A percentile compares a stretch with the other conserved stretches of the same genome.
These are phyloP conservation scores for Botrytis aclada DNA, from an alignment of 2,329 filamentous ascomycete genomes.

Conservation along the genomic window DNA sequence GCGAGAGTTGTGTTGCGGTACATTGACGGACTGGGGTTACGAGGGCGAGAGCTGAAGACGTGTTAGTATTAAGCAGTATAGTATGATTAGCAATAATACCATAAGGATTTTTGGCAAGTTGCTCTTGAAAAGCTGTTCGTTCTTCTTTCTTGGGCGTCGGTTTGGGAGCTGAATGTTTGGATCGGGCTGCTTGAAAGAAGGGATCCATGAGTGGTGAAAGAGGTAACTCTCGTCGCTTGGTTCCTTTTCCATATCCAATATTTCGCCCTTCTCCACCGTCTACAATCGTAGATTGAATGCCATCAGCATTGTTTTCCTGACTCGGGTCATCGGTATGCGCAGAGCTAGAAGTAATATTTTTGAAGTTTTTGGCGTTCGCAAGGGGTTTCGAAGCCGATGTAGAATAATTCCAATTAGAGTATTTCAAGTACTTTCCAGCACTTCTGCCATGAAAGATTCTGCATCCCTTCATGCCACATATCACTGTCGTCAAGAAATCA, in stretches of 20 bases:
- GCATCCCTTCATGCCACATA: conserved; percentile 35
- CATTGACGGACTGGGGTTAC: conserved; percentile 59
- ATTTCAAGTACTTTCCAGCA: conserved; percentile 17
- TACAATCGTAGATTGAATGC: background rate
- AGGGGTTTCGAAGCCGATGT: background rate
- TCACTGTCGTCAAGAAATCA: background rate
- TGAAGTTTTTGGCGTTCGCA: background rate
- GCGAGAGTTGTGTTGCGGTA: conserved; percentile 43
- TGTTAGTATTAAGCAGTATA: background rate
- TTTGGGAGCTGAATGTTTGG: conserved; percentile 32
- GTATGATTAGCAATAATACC: conserved; percentile 34
- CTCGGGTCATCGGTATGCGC: background rate
- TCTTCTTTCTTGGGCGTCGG: conserved; percentile 42
- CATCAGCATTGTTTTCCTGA: background rate
- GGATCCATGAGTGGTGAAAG: conserved; percentile 49
- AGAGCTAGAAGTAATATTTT: background rate
- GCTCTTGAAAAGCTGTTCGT: conserved; percentile 49
- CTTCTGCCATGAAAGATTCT: conserved; percentile 26
- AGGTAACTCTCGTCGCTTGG: conserved; percentile 38
- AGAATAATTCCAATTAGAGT: background rate
- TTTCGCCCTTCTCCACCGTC: background rate
- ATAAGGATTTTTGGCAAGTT: conserved; percentile 60
- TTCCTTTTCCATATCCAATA: background rate
- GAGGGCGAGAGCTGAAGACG: conserved; percentile 50
- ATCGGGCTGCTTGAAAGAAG: conserved; percentile 38